Base-by-base conservation (phyloP, 192 early-diverging fungal species). In the Martensiomyces pterosporus region DNA sequence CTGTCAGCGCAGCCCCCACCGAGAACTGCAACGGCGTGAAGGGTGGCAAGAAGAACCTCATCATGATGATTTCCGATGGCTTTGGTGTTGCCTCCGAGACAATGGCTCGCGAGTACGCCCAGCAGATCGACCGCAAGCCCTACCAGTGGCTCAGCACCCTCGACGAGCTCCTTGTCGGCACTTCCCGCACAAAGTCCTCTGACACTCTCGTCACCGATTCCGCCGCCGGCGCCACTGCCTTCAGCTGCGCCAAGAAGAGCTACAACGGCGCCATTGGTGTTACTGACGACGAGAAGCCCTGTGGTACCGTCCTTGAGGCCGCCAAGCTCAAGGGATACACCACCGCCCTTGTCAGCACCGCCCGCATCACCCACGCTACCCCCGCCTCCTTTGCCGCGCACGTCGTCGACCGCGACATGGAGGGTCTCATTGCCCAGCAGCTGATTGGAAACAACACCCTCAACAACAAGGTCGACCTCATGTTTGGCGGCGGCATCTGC, bases 41-140 rank as follows among this genome's bases (percentile, higher is more conserved):
- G 29, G 6, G 6, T 12, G 29, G 6, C 29, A 32, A 32, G 6
- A 22, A 79, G 23, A 86, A 83, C 50, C 79, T 92, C 3, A 85
- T 92, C 35, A 57, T 92, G 55, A 88, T 92, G 87, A 80, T 92
- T 12, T 83, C 85, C 23, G 88, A 90, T 60, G 87, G 90, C 9
- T 87, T 92, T 54, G 90, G 91, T 23, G 90, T 90, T 8, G 86
- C 92, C 9, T 91, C 89, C 1, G 80, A 90, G 37, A 82, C 88
- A 0, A 75, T 89, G 51, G 82, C 82, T 9, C 76, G 88, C 16
- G 78, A 80, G 15, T 90, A 81, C 52, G 69, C 84, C 52, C 79
- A 82, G 43, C 80, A 79, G 35, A 45, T 77, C 16, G 67, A 81
- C 40, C 39, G 66, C 7, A 19, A 80, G 3, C 52, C 75, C 7